phyloP scores from a whole-genome alignment of 1,284 basidiomycete genomes.

The Clitocybe nebularis region DNA sequence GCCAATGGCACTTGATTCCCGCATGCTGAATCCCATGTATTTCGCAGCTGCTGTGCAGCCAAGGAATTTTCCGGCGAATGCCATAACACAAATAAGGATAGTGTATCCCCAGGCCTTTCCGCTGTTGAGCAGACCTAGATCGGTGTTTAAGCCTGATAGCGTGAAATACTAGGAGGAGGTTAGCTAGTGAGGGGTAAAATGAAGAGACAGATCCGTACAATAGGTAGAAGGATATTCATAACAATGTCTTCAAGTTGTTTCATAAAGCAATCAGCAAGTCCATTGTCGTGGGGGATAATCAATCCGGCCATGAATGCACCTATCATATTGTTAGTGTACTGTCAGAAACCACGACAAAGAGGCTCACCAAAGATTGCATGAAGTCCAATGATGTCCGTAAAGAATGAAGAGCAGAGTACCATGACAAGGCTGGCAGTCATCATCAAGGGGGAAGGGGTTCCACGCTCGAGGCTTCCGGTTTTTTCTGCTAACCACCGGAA shows the following conservation, averaged over 20 bases:
- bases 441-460: constrained; percentile 71
- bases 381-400: constrained; percentile 84
- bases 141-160: constrained; percentile 78
- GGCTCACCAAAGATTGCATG: constrained; percentile 57
- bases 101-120: constrained; percentile 84
- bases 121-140: constrained; percentile 74
- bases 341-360: neutral
- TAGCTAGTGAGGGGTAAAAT: neutral
- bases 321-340: constrained; percentile 17
- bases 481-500: constrained; percentile 64
- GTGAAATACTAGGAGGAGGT: constrained; percentile 64
- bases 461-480: constrained; percentile 72
- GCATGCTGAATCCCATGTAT: constrained; percentile 62
- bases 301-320: constrained; percentile 87
- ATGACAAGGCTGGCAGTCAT: constrained; percentile 78
- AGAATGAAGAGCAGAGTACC: constrained; percentile 79
- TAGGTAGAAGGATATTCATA: constrained; percentile 75
- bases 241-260: constrained; percentile 80
- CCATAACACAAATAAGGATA: constrained; percentile 73
- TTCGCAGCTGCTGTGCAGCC: constrained; percentile 66
- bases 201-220: constrained; percentile 43
- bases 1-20: constrained; percentile 85
- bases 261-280: constrained; percentile 73
- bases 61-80: constrained; percentile 79
- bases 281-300: constrained; percentile 85